Percentiles rank a stretch among this genome's conserved stretches.
Conservation (phyloP, 495 filamentous ascomycete genomes). For the Penicillium pulvis region DNA sequence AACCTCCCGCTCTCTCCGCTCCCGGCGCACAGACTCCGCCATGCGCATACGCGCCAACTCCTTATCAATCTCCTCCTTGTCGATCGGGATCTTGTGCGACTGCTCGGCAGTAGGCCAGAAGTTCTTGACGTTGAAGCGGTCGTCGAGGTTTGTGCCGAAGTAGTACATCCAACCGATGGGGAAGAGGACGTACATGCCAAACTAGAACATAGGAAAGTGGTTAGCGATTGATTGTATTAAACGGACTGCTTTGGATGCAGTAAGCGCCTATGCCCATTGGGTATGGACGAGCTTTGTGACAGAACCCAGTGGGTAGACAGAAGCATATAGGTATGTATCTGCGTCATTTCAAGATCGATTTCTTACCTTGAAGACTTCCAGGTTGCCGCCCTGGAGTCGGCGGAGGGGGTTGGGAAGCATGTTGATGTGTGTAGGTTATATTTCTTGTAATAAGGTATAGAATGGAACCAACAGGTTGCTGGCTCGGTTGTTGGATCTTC, state of each 20-base stretch:
- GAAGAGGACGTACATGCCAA: conserved; percentile 98
- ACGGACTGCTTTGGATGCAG: neutral
- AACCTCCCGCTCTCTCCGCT: conserved; percentile 59
- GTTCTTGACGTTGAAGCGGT: conserved; percentile 79
- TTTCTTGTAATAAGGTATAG: neutral
- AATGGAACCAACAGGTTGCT: neutral
- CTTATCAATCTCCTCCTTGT: conserved; percentile 80
- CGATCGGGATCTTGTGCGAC: conserved; percentile 85
- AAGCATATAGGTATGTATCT: neutral
- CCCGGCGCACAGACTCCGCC: conserved; percentile 41
- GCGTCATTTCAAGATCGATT: conserved; percentile 5
- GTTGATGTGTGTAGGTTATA: conserved; percentile 2
- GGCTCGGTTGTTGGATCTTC: neutral
- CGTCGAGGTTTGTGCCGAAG: conserved; percentile 97
- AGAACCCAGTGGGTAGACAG: neutral
- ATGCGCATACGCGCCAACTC: conserved; percentile 74
- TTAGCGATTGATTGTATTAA: neutral
- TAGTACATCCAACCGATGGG: conserved; percentile 99
- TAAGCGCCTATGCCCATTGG: neutral
- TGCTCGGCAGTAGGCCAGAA: conserved; percentile 93
- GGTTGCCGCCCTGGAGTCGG: conserved; percentile 73
- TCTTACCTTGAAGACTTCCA: conserved; percentile 92
- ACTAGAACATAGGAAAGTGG: conserved; percentile 52
- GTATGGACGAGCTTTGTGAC: neutral
- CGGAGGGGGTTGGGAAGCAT: conserved; percentile 46